These are phyloP conservation scores for Pholiota adiposa DNA, from an alignment of 1,284 basidiomycete genomes.

Conservation along the genomic window DNA sequence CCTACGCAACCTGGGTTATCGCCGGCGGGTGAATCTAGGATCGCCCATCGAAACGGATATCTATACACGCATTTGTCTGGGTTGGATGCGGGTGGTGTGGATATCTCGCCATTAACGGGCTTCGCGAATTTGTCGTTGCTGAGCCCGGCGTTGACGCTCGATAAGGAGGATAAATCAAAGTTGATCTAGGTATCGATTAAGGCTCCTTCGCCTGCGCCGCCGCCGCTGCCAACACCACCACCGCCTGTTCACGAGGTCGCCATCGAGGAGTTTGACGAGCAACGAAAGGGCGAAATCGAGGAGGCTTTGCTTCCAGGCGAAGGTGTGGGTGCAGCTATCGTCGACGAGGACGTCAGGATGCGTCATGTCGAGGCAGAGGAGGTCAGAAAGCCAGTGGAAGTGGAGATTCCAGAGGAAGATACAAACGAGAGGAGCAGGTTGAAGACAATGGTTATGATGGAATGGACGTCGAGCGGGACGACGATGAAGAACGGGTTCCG, in stretches of 20 bases:
- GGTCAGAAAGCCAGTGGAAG: background rate
- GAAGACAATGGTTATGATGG: too few species aligned
- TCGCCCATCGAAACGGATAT: too few species aligned
- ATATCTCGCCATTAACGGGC: constrained; percentile 33
- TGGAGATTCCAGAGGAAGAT: too few species aligned
- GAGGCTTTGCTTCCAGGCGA: background rate
- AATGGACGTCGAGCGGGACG: too few species aligned
- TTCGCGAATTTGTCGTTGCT: constrained; percentile 40
- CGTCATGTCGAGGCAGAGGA: background rate
- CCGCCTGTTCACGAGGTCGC: background rate
- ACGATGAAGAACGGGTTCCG: too few species aligned
- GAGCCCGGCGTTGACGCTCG: constrained; percentile 30
- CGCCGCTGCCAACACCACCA: background rate
- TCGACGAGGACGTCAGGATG: background rate
- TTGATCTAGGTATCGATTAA: too few species aligned
- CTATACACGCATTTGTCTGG: too few species aligned
- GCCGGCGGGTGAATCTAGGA: too few species aligned
- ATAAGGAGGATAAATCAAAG: background rate
- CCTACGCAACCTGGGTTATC: background rate
- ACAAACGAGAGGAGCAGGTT: too few species aligned
- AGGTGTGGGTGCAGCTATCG: too few species aligned
- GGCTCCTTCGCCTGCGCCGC: background rate
- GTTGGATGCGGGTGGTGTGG: background rate
- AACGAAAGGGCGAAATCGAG: background rate
- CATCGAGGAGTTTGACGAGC: background rate